Base-by-base conservation (phyloP, 2,329 filamentous ascomycete genomes). In the Pseudocercospora musae region DNA sequence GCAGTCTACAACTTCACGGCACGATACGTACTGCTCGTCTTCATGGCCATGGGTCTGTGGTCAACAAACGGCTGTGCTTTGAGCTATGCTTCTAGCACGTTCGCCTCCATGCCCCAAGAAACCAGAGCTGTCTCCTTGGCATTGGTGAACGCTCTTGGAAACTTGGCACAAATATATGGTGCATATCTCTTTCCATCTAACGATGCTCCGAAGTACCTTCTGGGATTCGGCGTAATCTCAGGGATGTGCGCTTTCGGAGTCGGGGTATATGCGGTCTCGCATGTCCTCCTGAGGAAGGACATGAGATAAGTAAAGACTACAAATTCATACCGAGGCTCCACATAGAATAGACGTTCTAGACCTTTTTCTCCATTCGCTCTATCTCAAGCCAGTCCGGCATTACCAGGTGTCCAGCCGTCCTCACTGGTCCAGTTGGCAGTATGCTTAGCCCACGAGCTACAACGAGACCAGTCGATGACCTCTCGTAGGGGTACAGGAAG, bases 11-110 rank as follows among this genome's bases (percentile, higher is more conserved):
- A 82, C 69, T 82, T 80, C 71, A 81, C 75, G 0, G 83, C 81
- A 0, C 77, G 84, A 4, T 86, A 86, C 65, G 81, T 77, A 0
- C 74, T 86, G 1, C 77, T 86, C 0, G 81, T 85, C 1, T 74
- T 86, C 59, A 84, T 85, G 81, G 82, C 82, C 0, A 79, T 81
- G 0, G 84, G 82, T 0, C 74, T 85, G 0, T 85, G 82, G 83
- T 75, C 80, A 0, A 79, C 80, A 1, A 85, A 86, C 67, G 82
- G 79, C 0, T 76, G 82, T 2, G 76, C 79, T 0, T 74, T 86
- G 18, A 78, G 81, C 0, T 85, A 81, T 60, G 81, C 81, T 0
- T 81, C 81, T 3, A 80, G 81, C 0, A 82, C 81, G 0, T 85
- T 86, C 67, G 78, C 78, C 1, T 70, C 74, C 18, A 80, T 85